Percentiles rank a stretch among this genome's conserved stretches.
Conservation (phyloP, 148 eudicot species). For the Persicaria tinctoria region DNA sequence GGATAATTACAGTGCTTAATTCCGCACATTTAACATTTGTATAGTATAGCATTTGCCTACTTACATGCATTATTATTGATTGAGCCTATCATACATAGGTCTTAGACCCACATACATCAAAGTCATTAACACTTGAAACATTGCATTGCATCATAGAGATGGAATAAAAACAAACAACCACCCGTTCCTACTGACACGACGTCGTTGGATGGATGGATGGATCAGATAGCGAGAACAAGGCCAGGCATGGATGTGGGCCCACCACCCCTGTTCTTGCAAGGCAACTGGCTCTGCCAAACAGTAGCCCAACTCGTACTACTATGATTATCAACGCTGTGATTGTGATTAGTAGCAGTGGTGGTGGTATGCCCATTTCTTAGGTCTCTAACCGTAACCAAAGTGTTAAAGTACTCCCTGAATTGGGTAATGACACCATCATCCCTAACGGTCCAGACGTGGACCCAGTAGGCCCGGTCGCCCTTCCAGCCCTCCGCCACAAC, state of each 20-base stretch:
- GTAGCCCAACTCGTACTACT: slow-evolving; percentile 19
- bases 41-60: too few relatives aligned
- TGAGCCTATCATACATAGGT: too few relatives aligned
- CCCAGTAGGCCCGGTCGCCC: slow-evolving; percentile 66
- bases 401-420: slow-evolving; percentile 75
- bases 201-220: too few relatives aligned
- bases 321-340: neutral
- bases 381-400: slow-evolving; percentile 61
- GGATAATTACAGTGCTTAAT: too few relatives aligned
- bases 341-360: neutral
- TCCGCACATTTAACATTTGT: too few relatives aligned
- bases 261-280: slow-evolving; percentile 20
- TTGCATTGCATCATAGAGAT: too few relatives aligned
- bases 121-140: too few relatives aligned
- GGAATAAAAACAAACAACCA: too few relatives aligned
- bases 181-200: too few relatives aligned
- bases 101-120: too few relatives aligned
- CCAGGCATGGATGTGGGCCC: slow-evolving; percentile 51
- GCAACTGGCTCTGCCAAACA: slow-evolving; percentile 65
- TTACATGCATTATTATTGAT: too few relatives aligned
- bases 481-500: slow-evolving; percentile 84
- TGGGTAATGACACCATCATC: slow-evolving; percentile 54
- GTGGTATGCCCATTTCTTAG: slow-evolving; percentile 18
- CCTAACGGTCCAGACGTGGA: slow-evolving; percentile 72
- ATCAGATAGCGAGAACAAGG: slow-evolving; percentile 71